Conservation (phyloP, 495 filamentous ascomycete species). For the Penicillium maclennaniae region DNA sequence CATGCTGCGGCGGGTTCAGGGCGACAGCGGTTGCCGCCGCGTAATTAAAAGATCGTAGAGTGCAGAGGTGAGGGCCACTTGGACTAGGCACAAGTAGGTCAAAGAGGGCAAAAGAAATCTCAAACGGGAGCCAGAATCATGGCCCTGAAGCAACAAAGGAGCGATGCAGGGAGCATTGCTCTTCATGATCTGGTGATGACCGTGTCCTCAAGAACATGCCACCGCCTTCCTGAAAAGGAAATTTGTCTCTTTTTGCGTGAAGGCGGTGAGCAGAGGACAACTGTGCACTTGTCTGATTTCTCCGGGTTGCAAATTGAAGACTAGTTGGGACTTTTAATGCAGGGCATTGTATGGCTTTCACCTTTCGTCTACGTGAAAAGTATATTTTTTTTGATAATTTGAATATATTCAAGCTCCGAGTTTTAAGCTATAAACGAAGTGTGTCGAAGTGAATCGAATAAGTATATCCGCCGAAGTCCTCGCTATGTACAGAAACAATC, state of each 20-base stretch:
- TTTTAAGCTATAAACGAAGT: slow-evolving; percentile 3
- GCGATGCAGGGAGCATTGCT: slow-evolving; percentile 22
- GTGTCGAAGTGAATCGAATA: slow-evolving; percentile 6
- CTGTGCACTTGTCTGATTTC: slow-evolving; percentile 2
- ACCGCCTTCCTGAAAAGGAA: slow-evolving; percentile 21
- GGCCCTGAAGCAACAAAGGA: slow-evolving; percentile 28
- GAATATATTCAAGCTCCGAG: slow-evolving; percentile 4
- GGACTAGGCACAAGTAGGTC: not conserved
- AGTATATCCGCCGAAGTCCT: not conserved
- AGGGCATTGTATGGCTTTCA: not conserved
- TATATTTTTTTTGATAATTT: not conserved
- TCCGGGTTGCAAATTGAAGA: not conserved
- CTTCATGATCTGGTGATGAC: slow-evolving; percentile 34
- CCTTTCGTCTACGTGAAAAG: not conserved
- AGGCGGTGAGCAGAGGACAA: slow-evolving; percentile 22
- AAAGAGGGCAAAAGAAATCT: slow-evolving; percentile 6
- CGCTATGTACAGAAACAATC: not conserved
- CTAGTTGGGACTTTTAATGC: not conserved
- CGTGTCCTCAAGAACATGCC: slow-evolving; percentile 24
- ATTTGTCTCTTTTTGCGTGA: slow-evolving; percentile 4
- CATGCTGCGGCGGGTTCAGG: slow-evolving; percentile 57
- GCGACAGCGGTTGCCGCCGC: slow-evolving; percentile 40
- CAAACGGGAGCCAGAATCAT: slow-evolving; percentile 19
- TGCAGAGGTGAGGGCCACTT: slow-evolving; percentile 13
- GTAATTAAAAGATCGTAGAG: slow-evolving; percentile 27